These are phyloP conservation scores for Penicillium crustosum DNA, from an alignment of 2,329 filamentous ascomycete species.

Conservation along the genomic window DNA sequence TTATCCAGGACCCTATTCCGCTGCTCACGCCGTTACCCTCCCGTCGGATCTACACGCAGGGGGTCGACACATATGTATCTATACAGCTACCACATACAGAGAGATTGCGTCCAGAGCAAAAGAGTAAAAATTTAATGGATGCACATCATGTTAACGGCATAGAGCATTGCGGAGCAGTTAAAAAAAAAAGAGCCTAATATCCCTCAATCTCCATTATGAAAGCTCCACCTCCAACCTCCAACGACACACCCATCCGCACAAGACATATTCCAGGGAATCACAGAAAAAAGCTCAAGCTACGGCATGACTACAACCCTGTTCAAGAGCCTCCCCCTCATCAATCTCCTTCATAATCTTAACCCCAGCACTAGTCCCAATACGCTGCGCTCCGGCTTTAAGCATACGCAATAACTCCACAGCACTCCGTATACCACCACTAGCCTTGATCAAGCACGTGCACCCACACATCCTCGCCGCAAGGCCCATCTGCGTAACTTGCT, in stretches of 20 bases:
- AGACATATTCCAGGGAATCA: not conserved
- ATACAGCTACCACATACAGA: not conserved
- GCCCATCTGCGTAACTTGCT: constrained; percentile 57
- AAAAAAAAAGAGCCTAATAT: not conserved
- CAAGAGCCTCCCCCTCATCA: constrained; percentile 20
- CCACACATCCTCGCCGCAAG: constrained; percentile 48
- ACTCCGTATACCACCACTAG: constrained; percentile 57
- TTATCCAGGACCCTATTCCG: not conserved
- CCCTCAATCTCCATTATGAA: not conserved
- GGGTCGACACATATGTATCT: not conserved
- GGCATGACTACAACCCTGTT: constrained; percentile 22
- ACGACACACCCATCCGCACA: not conserved
- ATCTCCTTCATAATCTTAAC: constrained; percentile 55
- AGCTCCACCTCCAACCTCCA: not conserved
- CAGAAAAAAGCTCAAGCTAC: constrained; percentile 6
- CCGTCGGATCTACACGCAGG: not conserved
- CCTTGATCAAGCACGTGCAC: constrained; percentile 54
- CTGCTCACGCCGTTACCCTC: not conserved
- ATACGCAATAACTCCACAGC: constrained; percentile 53
- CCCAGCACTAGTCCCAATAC: constrained; percentile 58
- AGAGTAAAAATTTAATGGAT: not conserved
- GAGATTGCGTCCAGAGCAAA: not conserved
- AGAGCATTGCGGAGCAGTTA: not conserved
- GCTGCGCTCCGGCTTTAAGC: constrained; percentile 56
- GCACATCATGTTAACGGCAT: not conserved